Evolutionary conservation across 345 rosid species (phyloP), one percentile per base, ranked within the genome.

Genomic region (Trapa bicornis): DNA sequence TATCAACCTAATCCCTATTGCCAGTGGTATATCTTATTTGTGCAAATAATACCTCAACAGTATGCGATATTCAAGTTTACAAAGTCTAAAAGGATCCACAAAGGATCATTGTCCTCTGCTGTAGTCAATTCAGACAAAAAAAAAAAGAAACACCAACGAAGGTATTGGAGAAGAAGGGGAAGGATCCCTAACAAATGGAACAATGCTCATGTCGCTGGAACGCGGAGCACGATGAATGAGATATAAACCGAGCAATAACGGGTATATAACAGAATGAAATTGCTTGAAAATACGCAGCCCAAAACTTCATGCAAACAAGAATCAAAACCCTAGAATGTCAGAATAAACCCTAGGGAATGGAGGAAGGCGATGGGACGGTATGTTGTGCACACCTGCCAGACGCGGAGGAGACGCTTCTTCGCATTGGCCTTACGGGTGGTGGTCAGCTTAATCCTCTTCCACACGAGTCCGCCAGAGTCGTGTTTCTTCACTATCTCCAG

Each of bases 401-500:
- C 92, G 63, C 96, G 88, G 68, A 73, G 92, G 83, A 92, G 97
- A 39, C 96, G 92, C 71, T 88, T 90, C 89, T 92, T 88, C 75
- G 97, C 97, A 75, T 92, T 92, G 81, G 96, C 89, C 76, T 88
- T 89, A 75, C 96, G 97, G 42, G 98, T 89, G 50, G 93, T 13
- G 32, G 98, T 89, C 65, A 92, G 97, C 75, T 92, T 92, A 65
- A 92, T 92, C 73, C 97, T 73, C 80, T 92, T 92, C 98, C 97
- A 92, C 32, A 89, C 72, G 29, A 92, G 91, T 37, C 98, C 98
- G 14, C 91, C 93, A 0, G 93, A 89, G 75, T 92, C 96, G 65
- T 87, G 92, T 22, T 88, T 92, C 79, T 89, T 92, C 90, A 92
- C 98, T 50, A 87, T 83, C 86, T 89, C 98, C 96, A 88, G 68